A percentile compares a stretch with the other conserved stretches of the same genome.
Evolutionary conservation across 139 green algal genomes (phyloP).

Genomic region (Marvania coccoides): DNA sequence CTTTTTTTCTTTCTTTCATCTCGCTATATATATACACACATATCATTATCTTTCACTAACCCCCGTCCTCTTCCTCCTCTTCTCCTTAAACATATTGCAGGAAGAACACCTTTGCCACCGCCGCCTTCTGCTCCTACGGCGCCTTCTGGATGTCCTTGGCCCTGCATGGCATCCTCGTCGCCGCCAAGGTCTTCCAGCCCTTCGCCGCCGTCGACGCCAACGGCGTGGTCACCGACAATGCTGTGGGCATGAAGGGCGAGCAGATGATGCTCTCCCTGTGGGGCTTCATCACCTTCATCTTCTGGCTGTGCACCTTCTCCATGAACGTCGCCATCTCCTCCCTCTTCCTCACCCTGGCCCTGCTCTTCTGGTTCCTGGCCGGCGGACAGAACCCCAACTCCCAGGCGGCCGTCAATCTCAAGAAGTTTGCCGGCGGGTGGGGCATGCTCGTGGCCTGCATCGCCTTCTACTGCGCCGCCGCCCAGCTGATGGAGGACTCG

Average conservation of each 20-base stretch:
- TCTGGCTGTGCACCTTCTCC: slow-evolving; percentile 20
- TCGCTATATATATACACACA: too few species aligned
- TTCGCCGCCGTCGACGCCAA: background rate
- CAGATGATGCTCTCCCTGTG: slow-evolving; percentile 37
- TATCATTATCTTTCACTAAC: too few species aligned
- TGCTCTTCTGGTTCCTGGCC: slow-evolving; percentile 18
- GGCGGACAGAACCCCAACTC: background rate
- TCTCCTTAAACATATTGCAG: too few species aligned
- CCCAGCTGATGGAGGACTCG: slow-evolving; percentile 19
- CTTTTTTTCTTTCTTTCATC: too few species aligned
- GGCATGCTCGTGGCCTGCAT: slow-evolving; percentile 9
- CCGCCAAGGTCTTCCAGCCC: background rate
- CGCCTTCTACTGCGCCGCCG: slow-evolving; percentile 5
- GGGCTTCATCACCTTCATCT: slow-evolving; percentile 40
- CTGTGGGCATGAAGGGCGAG: background rate
- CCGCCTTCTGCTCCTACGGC: slow-evolving; percentile 59
- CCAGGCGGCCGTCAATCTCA: background rate
- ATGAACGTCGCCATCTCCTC: slow-evolving; percentile 10
- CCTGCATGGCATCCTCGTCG: background rate
- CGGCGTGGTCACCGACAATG: background rate
- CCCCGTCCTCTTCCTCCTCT: too few species aligned
- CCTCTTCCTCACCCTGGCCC: slow-evolving; percentile 19
- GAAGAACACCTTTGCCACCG: slow-evolving; percentile 61
- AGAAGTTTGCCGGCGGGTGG: slow-evolving; percentile 16
- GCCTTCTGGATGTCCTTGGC: slow-evolving; percentile 24